These are phyloP conservation scores for Hymenoscyphus occultus DNA, from an alignment of 2,329 filamentous ascomycete species.

Conservation along the genomic window DNA sequence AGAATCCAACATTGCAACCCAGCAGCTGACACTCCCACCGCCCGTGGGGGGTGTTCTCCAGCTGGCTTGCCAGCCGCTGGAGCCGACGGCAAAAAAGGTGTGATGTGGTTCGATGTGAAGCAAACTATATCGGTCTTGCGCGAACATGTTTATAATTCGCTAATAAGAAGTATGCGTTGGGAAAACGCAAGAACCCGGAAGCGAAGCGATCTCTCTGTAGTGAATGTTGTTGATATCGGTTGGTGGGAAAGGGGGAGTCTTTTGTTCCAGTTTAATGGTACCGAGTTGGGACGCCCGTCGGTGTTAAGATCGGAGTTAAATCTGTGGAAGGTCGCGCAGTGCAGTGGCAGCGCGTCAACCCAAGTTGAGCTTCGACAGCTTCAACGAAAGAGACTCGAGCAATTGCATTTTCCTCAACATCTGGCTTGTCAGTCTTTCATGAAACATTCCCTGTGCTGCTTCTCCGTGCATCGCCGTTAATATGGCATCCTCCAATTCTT, in stretches of 20 bases:
- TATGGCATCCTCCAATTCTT: conserved; percentile 10
- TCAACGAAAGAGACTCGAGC: background rate
- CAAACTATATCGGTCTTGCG: background rate
- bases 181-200: no score
- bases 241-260: no score
- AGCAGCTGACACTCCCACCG: background rate
- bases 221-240: no score
- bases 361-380: background rate
- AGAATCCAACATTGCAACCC: background rate
- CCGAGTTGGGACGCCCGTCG: no score
- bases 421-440: background rate
- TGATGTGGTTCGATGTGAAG: background rate
- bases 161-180: no score
- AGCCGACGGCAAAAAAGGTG: background rate
- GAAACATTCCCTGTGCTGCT: background rate
- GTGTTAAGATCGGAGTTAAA: background rate
- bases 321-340: background rate
- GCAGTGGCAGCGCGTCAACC: background rate
- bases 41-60: no score
- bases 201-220: no score
- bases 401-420: background rate
- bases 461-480: background rate
- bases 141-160: background rate
- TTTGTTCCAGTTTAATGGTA: no score
- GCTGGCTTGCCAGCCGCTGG: background rate